Evolutionary conservation across 2,329 filamentous ascomycete species (phyloP).

Genomic region (Dothideomycetes sp.): DNA sequence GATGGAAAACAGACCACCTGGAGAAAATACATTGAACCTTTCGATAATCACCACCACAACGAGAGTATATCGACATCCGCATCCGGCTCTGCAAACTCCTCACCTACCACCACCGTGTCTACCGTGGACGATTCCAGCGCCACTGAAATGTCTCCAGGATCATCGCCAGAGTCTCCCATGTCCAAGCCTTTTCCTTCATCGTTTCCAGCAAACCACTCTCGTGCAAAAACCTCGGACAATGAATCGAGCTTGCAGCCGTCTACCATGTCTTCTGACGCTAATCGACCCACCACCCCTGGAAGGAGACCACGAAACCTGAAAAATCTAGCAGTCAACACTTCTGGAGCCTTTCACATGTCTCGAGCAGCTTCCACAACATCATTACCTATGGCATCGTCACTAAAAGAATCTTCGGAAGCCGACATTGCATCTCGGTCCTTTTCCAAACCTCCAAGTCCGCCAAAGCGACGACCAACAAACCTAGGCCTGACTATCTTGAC

Average conservation of each 20-base stretch:
- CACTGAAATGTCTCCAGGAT: slow-evolving; percentile 81
- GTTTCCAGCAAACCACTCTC: slow-evolving; percentile 47
- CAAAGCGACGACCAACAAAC: slow-evolving; percentile 59
- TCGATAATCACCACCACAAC: slow-evolving; percentile 51
- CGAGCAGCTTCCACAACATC: slow-evolving; percentile 43
- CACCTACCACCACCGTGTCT: slow-evolving; percentile 85
- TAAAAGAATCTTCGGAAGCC: slow-evolving; percentile 32
- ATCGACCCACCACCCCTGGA: slow-evolving; percentile 41
- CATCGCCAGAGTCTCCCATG: slow-evolving; percentile 81
- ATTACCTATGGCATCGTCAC: slow-evolving; percentile 39
- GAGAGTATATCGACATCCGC: slow-evolving; percentile 68
- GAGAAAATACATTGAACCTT: slow-evolving; percentile 3
- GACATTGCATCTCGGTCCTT: slow-evolving; percentile 66
- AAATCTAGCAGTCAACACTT: slow-evolving; percentile 66
- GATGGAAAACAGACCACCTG: neutral
- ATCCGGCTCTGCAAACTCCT: slow-evolving; percentile 83
- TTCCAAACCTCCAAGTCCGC: slow-evolving; percentile 67
- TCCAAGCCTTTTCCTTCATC: slow-evolving; percentile 61
- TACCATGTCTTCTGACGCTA: slow-evolving; percentile 47
- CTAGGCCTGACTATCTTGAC: slow-evolving; percentile 66
- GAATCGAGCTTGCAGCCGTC: slow-evolving; percentile 32
- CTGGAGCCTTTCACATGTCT: slow-evolving; percentile 33
- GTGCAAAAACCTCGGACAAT: slow-evolving; percentile 36
- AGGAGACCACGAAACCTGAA: slow-evolving; percentile 74
- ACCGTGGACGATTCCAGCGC: slow-evolving; percentile 85